phyloP scores from a whole-genome alignment of 1,284 basidiomycete genomes.

The Trichosporon asahii region DNA sequence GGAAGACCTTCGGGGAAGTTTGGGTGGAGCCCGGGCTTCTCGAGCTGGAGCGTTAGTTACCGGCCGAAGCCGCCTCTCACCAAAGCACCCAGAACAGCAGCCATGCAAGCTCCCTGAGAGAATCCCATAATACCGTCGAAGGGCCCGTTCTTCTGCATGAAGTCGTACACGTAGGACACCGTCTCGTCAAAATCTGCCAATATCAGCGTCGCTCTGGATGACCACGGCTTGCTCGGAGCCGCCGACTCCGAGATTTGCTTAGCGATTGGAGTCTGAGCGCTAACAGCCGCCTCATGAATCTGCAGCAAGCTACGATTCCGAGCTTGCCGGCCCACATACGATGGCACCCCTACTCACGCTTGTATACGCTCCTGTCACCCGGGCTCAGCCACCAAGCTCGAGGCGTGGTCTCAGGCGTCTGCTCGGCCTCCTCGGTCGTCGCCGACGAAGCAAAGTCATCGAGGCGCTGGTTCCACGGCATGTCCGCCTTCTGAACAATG shows the following conservation, averaged over 20 bases:
- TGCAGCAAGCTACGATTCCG: not conserved
- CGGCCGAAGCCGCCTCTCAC: conserved; percentile 50
- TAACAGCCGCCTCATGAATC: not conserved
- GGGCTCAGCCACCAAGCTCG: conserved; percentile 74
- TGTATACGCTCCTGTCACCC: conserved; percentile 54
- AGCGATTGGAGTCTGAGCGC: not conserved
- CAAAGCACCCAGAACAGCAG: conserved; percentile 67
- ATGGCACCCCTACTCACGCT: conserved; percentile 33
- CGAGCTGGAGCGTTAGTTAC: conserved; percentile 51
- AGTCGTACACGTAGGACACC: conserved; percentile 52
- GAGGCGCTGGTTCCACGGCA: conserved; percentile 56
- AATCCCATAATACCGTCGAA: conserved; percentile 74
- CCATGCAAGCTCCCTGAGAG: conserved; percentile 79
- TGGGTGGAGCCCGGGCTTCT: conserved; percentile 60
- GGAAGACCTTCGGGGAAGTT: conserved; percentile 61
- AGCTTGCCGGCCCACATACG: not conserved
- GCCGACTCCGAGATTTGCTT: not conserved
- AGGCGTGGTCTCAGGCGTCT: conserved; percentile 61
- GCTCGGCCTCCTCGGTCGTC: conserved; percentile 55
- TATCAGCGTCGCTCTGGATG: conserved; percentile 10
- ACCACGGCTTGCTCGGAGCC: not conserved
- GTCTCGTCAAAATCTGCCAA: conserved; percentile 62
- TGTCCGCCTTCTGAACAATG: conserved; percentile 66
- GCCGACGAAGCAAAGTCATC: conserved; percentile 61
- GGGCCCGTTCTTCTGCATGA: conserved; percentile 49